Conservation (phyloP, 2,329 filamentous ascomycete genomes). For the Juglanconis juglandina region DNA sequence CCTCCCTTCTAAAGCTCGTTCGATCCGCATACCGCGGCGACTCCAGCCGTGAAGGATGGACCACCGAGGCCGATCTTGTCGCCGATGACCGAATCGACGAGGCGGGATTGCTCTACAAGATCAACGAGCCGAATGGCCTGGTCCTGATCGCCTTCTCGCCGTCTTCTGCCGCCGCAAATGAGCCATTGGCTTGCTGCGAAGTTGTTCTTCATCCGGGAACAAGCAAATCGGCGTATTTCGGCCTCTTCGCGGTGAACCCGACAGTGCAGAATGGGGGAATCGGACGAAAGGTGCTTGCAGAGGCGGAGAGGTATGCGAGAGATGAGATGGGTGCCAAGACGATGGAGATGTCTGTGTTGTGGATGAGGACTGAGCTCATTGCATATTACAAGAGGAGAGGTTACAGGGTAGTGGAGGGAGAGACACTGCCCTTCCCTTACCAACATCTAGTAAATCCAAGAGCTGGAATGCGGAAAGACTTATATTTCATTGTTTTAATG, state of each 20-base stretch:
- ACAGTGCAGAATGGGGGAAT: constrained; percentile 40
- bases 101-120: constrained; percentile 35
- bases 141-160: constrained; percentile 32
- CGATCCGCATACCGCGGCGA: constrained; percentile 43
- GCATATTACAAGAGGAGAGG: constrained; percentile 44
- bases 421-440: constrained; percentile 41
- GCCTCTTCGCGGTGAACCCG: constrained; percentile 46
- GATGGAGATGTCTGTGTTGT: constrained; percentile 45
- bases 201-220: constrained; percentile 27
- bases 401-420: constrained; percentile 35
- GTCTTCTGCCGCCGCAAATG: not conserved
- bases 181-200: constrained; percentile 43
- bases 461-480: constrained; percentile 37
- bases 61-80: constrained; percentile 43
- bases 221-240: constrained; percentile 37
- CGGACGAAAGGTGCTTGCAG: constrained; percentile 37
- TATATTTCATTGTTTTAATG: constrained; percentile 39
- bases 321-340: constrained; percentile 28
- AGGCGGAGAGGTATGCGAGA: constrained; percentile 38
- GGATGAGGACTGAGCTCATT: constrained; percentile 40
- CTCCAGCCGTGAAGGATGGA: constrained; percentile 40
- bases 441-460: constrained; percentile 32
- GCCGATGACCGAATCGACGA: constrained; percentile 41
- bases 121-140: constrained; percentile 32
- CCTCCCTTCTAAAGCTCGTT: constrained; percentile 35